Evolutionary conservation across 306 rosid species (phyloP).

Genomic region (Rosa lucieae): DNA sequence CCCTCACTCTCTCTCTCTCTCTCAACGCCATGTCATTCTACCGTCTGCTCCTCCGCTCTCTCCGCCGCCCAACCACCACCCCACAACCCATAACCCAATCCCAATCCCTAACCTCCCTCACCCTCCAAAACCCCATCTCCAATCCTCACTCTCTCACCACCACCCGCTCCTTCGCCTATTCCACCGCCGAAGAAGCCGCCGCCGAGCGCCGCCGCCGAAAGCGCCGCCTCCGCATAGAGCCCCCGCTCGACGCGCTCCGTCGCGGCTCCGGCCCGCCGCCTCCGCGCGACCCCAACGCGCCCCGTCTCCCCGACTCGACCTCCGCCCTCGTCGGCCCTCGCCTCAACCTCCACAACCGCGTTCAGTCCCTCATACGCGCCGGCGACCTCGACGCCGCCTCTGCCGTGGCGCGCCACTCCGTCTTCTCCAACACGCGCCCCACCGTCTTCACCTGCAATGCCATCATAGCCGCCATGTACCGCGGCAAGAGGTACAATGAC

Average conservation of each 20-base stretch:
- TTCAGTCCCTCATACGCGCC: constrained; percentile 89
- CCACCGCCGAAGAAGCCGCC: constrained; percentile 95
- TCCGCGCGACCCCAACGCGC: constrained; percentile 79
- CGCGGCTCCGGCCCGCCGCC: constrained; percentile 53
- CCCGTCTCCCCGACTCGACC: constrained; percentile 86
- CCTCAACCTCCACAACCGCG: constrained; percentile 86
- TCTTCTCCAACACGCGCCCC: constrained; percentile 87
- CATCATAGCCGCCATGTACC: constrained; percentile 89
- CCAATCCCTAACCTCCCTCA: constrained; percentile 14
- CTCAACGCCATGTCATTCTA: constrained; percentile 43
- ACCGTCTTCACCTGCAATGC: constrained; percentile 99
- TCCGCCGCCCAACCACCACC: constrained; percentile 36
- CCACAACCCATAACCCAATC: not conserved
- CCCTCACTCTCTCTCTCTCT: not conserved
- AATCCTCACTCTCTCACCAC: constrained; percentile 4
- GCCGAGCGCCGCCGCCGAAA: constrained; percentile 92
- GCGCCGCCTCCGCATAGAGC: constrained; percentile 89
- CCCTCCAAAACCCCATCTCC: constrained; percentile 9
- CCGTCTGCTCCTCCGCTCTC: constrained; percentile 64
- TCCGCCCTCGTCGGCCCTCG: constrained; percentile 80
- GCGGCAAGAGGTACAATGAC: constrained; percentile 68
- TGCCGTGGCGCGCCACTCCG: constrained; percentile 70
- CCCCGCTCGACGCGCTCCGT: constrained; percentile 80
- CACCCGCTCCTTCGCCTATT: constrained; percentile 64
- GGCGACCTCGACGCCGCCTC: constrained; percentile 89